A percentile compares a stretch with the other conserved stretches of the same genome.
Evolutionary conservation across 805 yeast species (phyloP).

Genomic region (Priceomyces melissophilus): DNA sequence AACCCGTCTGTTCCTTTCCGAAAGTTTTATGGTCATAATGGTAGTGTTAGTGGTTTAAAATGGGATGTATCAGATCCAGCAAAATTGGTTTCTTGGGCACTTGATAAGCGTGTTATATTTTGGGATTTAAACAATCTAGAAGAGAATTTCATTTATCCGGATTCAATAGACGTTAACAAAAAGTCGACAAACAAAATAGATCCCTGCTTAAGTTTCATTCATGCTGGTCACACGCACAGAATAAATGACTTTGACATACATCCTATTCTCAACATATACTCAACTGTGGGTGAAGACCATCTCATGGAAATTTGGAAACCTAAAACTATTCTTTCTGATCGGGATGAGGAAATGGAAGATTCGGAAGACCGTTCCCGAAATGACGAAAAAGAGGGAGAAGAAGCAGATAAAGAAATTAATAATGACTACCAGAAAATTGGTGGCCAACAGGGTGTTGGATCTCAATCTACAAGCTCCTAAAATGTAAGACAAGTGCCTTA

Average conservation of each 20-base stretch:
- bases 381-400: constrained; percentile 3
- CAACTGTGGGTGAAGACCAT: constrained; percentile 72
- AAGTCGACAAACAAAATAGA: constrained; percentile 52
- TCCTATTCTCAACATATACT: constrained; percentile 57
- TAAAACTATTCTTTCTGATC: constrained; percentile 43
- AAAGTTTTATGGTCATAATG: constrained; percentile 63
- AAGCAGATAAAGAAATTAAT: constrained; percentile 3
- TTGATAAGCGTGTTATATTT: constrained; percentile 64
- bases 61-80: constrained; percentile 50
- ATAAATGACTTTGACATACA: constrained; percentile 69
- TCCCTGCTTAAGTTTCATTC: constrained; percentile 74
- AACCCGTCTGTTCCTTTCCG: constrained; percentile 57
- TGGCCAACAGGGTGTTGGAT: background rate
- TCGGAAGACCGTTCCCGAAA: constrained; percentile 11
- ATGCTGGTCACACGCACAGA: constrained; percentile 81
- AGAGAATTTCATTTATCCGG: constrained; percentile 46
- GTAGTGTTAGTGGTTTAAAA: constrained; percentile 41
- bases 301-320: constrained; percentile 77
- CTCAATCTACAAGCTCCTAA: too few relatives aligned
- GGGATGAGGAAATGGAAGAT: constrained; percentile 29
- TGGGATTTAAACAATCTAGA: constrained; percentile 71
- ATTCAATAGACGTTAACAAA: constrained; percentile 32
- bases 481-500: too few relatives aligned
- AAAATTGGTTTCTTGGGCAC: constrained; percentile 53
- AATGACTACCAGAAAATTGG: background rate